phyloP scores from a whole-genome alignment of 2,329 filamentous ascomycete species.

The Diaporthe vaccinii region DNA sequence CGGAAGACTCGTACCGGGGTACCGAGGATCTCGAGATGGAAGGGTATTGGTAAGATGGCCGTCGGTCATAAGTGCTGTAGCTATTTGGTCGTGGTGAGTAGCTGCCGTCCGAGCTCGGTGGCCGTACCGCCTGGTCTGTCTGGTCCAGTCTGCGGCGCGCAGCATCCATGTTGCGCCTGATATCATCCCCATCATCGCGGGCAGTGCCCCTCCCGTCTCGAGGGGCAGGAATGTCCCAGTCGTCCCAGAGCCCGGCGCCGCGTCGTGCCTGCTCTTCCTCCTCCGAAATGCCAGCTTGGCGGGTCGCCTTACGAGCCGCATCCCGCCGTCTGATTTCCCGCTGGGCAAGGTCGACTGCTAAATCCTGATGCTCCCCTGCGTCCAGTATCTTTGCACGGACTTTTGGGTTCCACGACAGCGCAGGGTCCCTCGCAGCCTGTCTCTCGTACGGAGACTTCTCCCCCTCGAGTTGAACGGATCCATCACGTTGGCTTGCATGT shows the following conservation, averaged over 20 bases:
- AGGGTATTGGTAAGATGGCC: conserved; percentile 66
- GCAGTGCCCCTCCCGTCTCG: conserved; percentile 34
- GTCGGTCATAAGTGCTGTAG: conserved; percentile 32
- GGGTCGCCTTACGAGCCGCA: conserved; percentile 68
- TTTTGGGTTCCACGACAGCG: conserved; percentile 60
- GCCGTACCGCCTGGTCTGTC: conserved; percentile 46
- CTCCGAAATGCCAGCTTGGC: conserved; percentile 68
- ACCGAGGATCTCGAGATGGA: conserved; percentile 66
- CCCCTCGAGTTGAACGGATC: conserved; percentile 42
- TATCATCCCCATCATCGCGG: conserved; percentile 57
- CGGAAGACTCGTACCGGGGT: conserved; percentile 56
- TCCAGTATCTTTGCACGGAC: conserved; percentile 71
- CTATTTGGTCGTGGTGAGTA: conserved; percentile 6
- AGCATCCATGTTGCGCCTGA: conserved; percentile 66
- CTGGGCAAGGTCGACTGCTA: conserved; percentile 83
- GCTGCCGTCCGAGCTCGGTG: conserved; percentile 25
- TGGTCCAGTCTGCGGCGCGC: conserved; percentile 62
- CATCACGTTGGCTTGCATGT: conserved; percentile 54
- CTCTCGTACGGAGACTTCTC: conserved; percentile 56
- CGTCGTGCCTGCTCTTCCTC: conserved; percentile 70
- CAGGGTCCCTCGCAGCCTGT: conserved; percentile 71
- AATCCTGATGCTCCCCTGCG: conserved; percentile 77
- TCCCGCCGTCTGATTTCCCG: conserved; percentile 79
- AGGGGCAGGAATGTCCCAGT: conserved; percentile 53
- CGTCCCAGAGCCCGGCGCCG: conserved; percentile 59